phyloP scores from a whole-genome alignment of 108 stramenopile species.

The Schizochytrium sp. region DNA sequence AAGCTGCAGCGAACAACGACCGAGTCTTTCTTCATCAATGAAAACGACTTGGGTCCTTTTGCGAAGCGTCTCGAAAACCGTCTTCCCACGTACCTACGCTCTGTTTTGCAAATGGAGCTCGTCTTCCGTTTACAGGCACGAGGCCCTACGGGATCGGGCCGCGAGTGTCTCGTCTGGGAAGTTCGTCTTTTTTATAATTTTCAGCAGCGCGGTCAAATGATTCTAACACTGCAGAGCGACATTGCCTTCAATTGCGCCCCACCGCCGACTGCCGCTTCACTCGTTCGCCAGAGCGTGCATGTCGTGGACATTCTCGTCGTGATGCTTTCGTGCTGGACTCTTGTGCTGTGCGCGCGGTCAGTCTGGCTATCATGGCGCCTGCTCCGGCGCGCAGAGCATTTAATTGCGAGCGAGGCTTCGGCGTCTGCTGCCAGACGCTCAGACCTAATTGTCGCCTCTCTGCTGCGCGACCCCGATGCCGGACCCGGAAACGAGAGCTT shows the following conservation, averaged over 20 bases:
- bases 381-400: not conserved
- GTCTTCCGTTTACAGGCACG: not conserved
- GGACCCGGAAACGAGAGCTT: not conserved
- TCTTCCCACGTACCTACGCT: not conserved
- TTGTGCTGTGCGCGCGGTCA: not conserved
- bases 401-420: not conserved
- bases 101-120: not conserved
- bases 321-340: not conserved
- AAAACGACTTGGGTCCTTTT: not conserved
- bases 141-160: not conserved
- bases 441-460: not conserved
- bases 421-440: not conserved
- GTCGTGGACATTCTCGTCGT: not conserved
- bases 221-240: not conserved
- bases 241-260: not conserved
- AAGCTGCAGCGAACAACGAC: not conserved
- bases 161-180: conserved; percentile 4
- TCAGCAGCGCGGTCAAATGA: not conserved
- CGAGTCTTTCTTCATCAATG: not conserved
- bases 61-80: not conserved
- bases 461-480: not conserved
- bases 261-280: not conserved
- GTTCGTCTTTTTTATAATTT: not conserved
- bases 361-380: not conserved
- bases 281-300: not conserved